These are phyloP conservation scores for Debaryomyces tyrocola DNA, from an alignment of 805 yeast species.

Conservation along the genomic window DNA sequence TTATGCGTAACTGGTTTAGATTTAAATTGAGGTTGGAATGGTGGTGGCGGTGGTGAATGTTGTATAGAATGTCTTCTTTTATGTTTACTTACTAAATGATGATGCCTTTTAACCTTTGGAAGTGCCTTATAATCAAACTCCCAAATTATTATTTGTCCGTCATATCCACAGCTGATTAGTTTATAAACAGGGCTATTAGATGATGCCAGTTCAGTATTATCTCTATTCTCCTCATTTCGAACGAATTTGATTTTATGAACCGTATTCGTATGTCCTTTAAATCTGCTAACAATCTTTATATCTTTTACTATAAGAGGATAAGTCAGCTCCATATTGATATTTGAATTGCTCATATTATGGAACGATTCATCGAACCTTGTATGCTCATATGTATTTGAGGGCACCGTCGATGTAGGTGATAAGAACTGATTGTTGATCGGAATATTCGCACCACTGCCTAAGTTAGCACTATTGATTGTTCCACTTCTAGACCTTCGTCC, in stretches of 20 bases:
- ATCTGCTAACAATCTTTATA: conserved; percentile 33
- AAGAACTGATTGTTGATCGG: conserved; percentile 12
- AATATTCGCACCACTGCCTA: conserved; percentile 23
- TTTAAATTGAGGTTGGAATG: background rate
- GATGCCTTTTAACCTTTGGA: conserved; percentile 29
- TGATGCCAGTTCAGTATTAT: conserved; percentile 5
- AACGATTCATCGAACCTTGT: background rate
- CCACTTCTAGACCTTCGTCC: conserved; percentile 39
- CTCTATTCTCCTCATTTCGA: conserved; percentile 12
- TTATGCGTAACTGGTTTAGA: background rate
- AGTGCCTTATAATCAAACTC: conserved; percentile 44
- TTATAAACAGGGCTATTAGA: conserved; percentile 24
- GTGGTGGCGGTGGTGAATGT: background rate
- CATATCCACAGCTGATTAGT: conserved; percentile 38
- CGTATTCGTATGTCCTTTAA: conserved; percentile 42
- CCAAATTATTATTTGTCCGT: conserved; percentile 43
- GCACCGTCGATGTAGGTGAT: conserved; percentile 22
- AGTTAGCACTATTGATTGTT: conserved; percentile 31
- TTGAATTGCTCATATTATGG: background rate
- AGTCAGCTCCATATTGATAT: background rate
- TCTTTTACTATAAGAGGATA: conserved; percentile 40
- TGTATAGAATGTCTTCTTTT: conserved; percentile 6
- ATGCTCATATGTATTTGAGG: conserved; percentile 12
- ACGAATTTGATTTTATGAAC: conserved; percentile 31
- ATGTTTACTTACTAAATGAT: background rate